Percentiles rank a stretch among this genome's conserved stretches.
Evolutionary conservation across 805 yeast species (phyloP).

Genomic region (Suhomyces xylopsoci): DNA sequence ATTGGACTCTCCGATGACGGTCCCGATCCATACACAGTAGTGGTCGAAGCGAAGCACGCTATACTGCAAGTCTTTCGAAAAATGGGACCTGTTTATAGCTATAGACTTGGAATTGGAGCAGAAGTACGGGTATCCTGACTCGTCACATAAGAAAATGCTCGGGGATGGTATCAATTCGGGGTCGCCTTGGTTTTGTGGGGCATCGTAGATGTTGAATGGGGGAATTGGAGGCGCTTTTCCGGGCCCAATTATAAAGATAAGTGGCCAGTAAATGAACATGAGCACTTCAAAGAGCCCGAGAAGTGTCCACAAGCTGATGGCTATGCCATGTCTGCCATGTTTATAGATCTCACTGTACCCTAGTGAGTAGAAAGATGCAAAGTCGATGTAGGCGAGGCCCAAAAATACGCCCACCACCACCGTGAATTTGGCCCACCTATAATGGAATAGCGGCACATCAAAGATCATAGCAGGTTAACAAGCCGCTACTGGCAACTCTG

Average conservation of each 20-base stretch:
- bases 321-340: conserved; percentile 27
- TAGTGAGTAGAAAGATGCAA: conserved; percentile 42
- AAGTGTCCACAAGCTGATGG: conserved; percentile 37
- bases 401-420: conserved; percentile 29
- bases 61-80: conserved; percentile 49
- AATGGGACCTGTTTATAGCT: conserved; percentile 69
- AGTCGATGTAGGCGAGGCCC: conserved; percentile 40
- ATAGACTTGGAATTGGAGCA: conserved; percentile 65
- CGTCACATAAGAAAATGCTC: conserved; percentile 61
- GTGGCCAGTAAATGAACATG: conserved; percentile 41
- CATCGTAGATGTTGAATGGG: conserved; percentile 32
- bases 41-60: conserved; percentile 84
- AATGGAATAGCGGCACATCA: conserved; percentile 7
- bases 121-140: conserved; percentile 72
- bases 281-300: conserved; percentile 22
- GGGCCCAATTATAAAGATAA: conserved; percentile 52
- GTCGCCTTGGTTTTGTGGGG: conserved; percentile 6
- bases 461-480: conserved; percentile 5
- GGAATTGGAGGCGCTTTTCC: conserved; percentile 43
- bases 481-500: too few species aligned
- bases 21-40: conserved; percentile 75
- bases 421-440: conserved; percentile 13
- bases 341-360: conserved; percentile 39
- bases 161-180: conserved; percentile 45
- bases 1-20: conserved; percentile 66